A percentile compares a stretch with the other conserved stretches of the same genome.
phyloP scores from a whole-genome alignment of 768 basidiomycete species.

The Botryobasidium botryosum region DNA sequence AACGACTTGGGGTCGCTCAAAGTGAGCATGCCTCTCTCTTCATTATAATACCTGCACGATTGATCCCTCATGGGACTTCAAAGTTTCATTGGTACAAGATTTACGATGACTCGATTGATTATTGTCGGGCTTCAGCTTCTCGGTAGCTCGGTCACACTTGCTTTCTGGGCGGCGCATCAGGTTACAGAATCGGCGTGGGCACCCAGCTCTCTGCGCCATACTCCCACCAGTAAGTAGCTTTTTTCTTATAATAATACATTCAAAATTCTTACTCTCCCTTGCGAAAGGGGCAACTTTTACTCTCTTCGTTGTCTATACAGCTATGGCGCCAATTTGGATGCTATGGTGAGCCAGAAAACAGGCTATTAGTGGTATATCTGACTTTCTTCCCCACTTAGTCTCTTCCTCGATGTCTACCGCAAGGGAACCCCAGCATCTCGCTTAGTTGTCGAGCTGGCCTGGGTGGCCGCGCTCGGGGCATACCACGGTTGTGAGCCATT shows the following conservation, averaged over 20 bases:
- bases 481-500: neutral
- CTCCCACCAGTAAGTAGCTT: neutral
- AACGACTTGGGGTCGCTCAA: too few relatives aligned
- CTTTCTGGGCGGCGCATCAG: conserved; percentile 6
- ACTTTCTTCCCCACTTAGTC: neutral
- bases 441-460: neutral
- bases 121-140: neutral
- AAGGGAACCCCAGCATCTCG: neutral
- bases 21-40: too few relatives aligned
- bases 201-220: too few relatives aligned
- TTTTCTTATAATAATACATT: neutral
- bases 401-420: conserved; percentile 3
- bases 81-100: too few relatives aligned
- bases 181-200: neutral
- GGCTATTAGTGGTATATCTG: neutral
- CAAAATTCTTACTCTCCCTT: too few relatives aligned
- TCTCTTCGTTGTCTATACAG: neutral
- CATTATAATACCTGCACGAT: too few relatives aligned
- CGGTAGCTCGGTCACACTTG: neutral
- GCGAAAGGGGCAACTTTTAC: neutral
- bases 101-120: conserved; percentile 4
- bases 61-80: too few relatives aligned
- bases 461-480: neutral
- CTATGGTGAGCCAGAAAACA: neutral
- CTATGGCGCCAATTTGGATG: neutral